Conservation (phyloP, 495 filamentous ascomycete genomes). For the Tuber aestivum region DNA sequence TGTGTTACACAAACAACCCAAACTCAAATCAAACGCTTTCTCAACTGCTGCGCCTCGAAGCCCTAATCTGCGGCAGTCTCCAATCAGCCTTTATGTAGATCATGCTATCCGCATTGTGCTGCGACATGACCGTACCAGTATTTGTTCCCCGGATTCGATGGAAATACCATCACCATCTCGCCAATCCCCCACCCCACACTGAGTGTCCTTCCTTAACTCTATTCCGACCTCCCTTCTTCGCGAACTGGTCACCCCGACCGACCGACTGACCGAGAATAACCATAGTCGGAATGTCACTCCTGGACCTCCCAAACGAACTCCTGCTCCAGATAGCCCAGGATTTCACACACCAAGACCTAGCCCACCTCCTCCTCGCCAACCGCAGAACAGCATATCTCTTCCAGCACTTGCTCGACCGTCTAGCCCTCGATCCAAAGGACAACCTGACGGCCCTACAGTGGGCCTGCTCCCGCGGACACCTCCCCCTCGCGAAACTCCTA, state of each 20-base stretch:
- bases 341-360: slow-evolving; percentile 1
- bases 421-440: slow-evolving; percentile 8
- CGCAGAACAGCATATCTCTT: slow-evolving; percentile 10
- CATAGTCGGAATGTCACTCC: slow-evolving; percentile 1
- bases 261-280: not conserved
- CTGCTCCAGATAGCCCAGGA: not conserved
- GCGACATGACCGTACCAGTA: not conserved
- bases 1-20: not conserved
- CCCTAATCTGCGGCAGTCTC: not conserved
- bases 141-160: not conserved
- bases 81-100: not conserved
- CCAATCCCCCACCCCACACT: not conserved
- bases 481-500: slow-evolving; percentile 1
- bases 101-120: not conserved
- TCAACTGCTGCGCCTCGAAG: not conserved
- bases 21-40: not conserved
- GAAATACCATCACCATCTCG: not conserved
- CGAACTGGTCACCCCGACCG: not conserved
- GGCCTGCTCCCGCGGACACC: not conserved
- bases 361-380: slow-evolving; percentile 8
- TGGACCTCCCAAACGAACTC: slow-evolving; percentile 15
- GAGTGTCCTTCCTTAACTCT: not conserved
- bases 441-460: slow-evolving; percentile 6
- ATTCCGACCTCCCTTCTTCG: not conserved
- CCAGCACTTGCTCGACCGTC: not conserved